Base-by-base conservation (phyloP, 768 basidiomycete species). In the Lanmaoa rubissima region DNA sequence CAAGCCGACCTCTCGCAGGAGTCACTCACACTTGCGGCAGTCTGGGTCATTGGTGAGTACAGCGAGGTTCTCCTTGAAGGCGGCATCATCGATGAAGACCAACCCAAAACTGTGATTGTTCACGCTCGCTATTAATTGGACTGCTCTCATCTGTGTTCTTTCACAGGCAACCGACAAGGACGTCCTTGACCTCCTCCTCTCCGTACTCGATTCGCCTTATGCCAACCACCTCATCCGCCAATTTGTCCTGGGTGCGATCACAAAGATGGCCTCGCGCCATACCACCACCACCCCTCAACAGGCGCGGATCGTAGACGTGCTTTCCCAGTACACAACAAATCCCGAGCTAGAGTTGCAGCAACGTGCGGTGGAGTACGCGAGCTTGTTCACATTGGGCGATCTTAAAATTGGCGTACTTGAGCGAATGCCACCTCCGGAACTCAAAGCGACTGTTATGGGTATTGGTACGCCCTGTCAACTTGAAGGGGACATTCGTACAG, bases 381-480 rank as follows among this genome's bases (percentile, higher is more conserved):
- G 84, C 63, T 70, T 99, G 62, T 93, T 92, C 69, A 83, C 80
- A 31, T 74, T 92, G 9, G 87, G 87, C 6, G 85, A 90, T n/a
- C 75, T 90, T 21, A 79, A 83, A 57, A 79, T 81, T 9, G 97
- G 96, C 38, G 94, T 99, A 1, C 72, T 98, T 57, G 97, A 99
- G 76, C 83, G 94, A 53, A 99, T 99, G 97, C 97, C 97, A n/a
- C 90, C 93, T 6, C 97, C 97, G 2, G 97, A 99, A 71, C 75
- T 98, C 61, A 97, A 95, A 75, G 88, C 90, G n/a, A 98, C 96
- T 3, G 91, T 98, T 2, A 90, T 96, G 81, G 97, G 93, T 45
- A 82, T 89, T 57, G 91, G 94, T 95, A 62, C 61, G 84, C 75
- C 39, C 36, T 13, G 7, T 53, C 26, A 0, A 42, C 28, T 28